Evolutionary conservation across 495 filamentous ascomycete genomes (phyloP).

Genomic region (Penicillium dipodomyicola): DNA sequence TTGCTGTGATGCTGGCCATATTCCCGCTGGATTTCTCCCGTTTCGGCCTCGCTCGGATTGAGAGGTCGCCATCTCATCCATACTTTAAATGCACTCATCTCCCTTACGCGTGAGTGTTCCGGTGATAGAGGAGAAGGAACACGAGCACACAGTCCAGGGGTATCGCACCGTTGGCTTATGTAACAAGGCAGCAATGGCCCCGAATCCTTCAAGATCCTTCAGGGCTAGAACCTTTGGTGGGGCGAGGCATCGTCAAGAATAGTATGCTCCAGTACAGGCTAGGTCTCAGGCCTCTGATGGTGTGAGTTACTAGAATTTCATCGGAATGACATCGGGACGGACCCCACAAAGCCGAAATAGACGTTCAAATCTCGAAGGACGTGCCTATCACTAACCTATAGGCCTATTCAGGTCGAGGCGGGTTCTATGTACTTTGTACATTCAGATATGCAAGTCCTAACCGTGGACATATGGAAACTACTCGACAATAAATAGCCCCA

Average conservation of each 20-base stretch:
- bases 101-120: neutral
- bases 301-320: neutral
- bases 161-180: neutral
- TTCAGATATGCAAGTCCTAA: neutral
- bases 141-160: neutral
- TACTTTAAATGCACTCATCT: constrained; percentile 5
- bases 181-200: neutral
- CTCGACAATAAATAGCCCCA: constrained; percentile 2
- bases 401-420: neutral
- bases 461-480: neutral
- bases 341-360: neutral
- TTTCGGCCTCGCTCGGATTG: neutral
- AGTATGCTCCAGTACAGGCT: neutral
- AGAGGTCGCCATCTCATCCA: constrained; percentile 11
- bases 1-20: neutral
- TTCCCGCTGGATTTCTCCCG: constrained; percentile 2
- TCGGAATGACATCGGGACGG: neutral
- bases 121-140: neutral
- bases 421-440: neutral
- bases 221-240: too few relatives aligned
- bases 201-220: too few relatives aligned
- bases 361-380: neutral
- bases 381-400: neutral
- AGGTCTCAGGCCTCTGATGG: neutral
- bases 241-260: neutral